Conservation (phyloP, 2,329 filamentous ascomycete genomes). For the Taxawa tesnikishii region DNA sequence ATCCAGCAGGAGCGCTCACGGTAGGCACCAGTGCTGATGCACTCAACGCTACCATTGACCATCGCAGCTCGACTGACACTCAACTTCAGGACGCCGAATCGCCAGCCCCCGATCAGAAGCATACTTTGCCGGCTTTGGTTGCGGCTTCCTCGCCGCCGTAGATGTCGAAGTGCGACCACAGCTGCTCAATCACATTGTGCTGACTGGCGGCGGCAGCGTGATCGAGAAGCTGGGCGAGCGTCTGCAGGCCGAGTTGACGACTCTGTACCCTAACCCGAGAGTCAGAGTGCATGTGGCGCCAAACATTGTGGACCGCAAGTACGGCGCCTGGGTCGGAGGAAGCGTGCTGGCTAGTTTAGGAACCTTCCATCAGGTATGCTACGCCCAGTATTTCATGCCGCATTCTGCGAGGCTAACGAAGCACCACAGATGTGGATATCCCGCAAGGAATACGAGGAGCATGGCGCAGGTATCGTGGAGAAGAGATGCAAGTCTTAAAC, state of each 20-base stretch:
- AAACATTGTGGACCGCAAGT: conserved; percentile 76
- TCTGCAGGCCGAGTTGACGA: conserved; percentile 69
- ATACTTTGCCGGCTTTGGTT: conserved; percentile 77
- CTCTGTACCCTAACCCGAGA: conserved; percentile 71
- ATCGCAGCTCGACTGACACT: no score
- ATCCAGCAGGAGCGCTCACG: conserved; percentile 61
- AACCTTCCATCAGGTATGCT: conserved; percentile 69
- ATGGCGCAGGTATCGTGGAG: conserved; percentile 80
- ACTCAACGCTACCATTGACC: background rate
- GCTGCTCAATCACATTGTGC: conserved; percentile 78
- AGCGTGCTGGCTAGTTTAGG: conserved; percentile 92
- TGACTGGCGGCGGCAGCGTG: conserved; percentile 78
- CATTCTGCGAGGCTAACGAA: background rate
- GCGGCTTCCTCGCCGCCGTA: conserved; percentile 64
- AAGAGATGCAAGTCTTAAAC: conserved; percentile 87
- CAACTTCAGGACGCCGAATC: conserved; percentile 28
- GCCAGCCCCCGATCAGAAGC: conserved; percentile 44
- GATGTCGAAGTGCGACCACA: conserved; percentile 81
- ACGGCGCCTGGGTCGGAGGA: conserved; percentile 90
- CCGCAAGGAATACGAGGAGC: conserved; percentile 94
- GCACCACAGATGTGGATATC: conserved; percentile 73
- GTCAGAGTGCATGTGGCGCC: conserved; percentile 83
- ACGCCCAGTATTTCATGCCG: background rate
- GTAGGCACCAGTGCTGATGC: conserved; percentile 4
- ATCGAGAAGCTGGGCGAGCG: conserved; percentile 88